Conservation (phyloP, 805 yeast species). For the Isabelozyma gotoi region DNA sequence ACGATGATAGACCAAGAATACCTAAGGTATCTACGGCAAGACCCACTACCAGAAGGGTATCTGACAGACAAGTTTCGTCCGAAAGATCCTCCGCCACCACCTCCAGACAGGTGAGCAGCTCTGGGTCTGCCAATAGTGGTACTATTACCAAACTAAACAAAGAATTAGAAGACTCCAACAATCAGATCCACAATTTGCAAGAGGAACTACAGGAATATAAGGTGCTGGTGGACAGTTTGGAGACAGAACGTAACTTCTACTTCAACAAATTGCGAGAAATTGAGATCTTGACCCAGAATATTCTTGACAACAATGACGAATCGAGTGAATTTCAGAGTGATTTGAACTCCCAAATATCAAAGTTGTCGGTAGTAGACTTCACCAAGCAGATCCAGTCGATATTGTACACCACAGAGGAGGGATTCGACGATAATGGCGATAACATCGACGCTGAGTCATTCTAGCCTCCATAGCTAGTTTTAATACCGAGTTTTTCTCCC, state of each 20-base stretch:
- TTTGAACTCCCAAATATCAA: constrained; percentile 46
- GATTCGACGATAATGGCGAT: constrained; percentile 54
- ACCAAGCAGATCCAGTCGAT: constrained; percentile 67
- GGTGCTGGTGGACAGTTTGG: constrained; percentile 62
- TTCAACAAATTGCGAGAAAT: constrained; percentile 86
- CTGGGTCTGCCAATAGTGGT: not conserved
- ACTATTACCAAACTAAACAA: constrained; percentile 19
- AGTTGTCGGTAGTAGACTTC: constrained; percentile 25
- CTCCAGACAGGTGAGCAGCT: not conserved
- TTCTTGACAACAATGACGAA: constrained; percentile 20
- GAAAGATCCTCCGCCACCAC: not conserved
- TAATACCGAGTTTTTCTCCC: too few relatives aligned
- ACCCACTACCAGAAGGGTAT: not conserved
- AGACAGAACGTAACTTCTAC: constrained; percentile 86
- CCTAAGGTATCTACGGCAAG: not conserved
- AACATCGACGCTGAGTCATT: constrained; percentile 19
- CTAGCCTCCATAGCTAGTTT: too few relatives aligned
- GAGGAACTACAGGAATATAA: constrained; percentile 58
- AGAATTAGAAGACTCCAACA: constrained; percentile 48
- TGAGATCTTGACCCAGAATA: constrained; percentile 72
- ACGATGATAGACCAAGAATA: constrained; percentile 2
- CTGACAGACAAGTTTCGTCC: too few relatives aligned
- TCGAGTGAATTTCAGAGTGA: constrained; percentile 10
- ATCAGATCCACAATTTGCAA: constrained; percentile 37
- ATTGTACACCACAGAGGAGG: constrained; percentile 79